Evolutionary conservation across 768 basidiomycete species (phyloP).

Genomic region (Pholiota molesta): DNA sequence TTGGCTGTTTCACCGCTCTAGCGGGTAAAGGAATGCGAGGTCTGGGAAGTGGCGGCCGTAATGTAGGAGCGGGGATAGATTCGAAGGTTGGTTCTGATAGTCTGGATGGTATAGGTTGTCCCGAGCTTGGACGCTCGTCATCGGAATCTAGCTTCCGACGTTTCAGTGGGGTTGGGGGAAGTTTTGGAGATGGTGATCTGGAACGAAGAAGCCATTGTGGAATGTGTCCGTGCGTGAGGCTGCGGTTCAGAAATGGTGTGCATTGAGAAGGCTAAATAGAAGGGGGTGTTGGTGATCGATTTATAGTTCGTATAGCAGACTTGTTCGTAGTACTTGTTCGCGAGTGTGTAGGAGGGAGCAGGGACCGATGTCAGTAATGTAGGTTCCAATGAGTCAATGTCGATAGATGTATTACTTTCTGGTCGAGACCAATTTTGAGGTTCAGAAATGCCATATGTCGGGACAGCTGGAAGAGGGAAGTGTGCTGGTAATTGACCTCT

Average conservation of each 20-base stretch:
- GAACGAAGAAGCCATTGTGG: conserved; percentile 15
- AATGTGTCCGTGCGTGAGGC: background rate
- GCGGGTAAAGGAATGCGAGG: background rate
- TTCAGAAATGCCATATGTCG: too few relatives aligned
- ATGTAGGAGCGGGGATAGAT: background rate
- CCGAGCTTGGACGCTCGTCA: background rate
- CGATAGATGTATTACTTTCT: background rate
- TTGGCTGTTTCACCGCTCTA: background rate
- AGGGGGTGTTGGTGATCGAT: background rate
- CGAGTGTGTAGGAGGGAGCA: background rate
- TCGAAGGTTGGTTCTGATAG: background rate
- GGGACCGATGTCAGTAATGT: background rate
- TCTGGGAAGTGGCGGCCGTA: background rate
- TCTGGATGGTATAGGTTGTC: background rate
- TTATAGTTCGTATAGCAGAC: background rate
- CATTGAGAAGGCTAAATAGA: conserved; percentile 8
- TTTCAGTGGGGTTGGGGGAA: conserved; percentile 19
- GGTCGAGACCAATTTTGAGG: too few relatives aligned
- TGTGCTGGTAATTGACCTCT: too few relatives aligned
- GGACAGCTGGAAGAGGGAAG: too few relatives aligned
- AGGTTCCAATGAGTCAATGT: background rate
- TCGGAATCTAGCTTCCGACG: conserved; percentile 19
- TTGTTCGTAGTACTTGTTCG: background rate
- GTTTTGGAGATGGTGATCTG: conserved; percentile 22
- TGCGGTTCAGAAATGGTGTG: background rate